Evolutionary conservation across 2,329 filamentous ascomycete species (phyloP), one percentile per base, ranked within the genome.

Genomic region (Aspergillus novofumigatus): DNA sequence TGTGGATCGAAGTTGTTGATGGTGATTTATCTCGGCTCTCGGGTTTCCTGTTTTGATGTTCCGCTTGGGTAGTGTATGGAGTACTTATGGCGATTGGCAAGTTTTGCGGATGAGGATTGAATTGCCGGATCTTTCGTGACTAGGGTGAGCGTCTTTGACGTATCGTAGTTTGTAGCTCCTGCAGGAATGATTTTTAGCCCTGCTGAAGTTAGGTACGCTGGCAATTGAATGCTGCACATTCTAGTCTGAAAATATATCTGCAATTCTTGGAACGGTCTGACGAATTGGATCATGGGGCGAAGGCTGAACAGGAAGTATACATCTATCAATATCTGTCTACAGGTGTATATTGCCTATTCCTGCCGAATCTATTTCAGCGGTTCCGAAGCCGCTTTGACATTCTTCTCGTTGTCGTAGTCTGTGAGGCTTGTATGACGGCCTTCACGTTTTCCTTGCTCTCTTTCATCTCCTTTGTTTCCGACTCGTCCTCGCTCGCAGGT

Each of bases 301-400:
- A 14, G 4, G 7, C 17, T 7, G 5, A 38, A 38, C 3, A 38
- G 41, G 17, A 44, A 44, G 8, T 9, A 20, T 21, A 21, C 20
- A 14, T 21, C 14, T 45, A 11, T 11, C 2, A 11, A 11, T 45
- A 4, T 21, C 21, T 47, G 2, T 14, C 1, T 11, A 29, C 44
- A 7, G 6, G 21, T 11, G 23, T 7, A n/a, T 21, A 10, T 45
- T 23, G 21, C n/a, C 7, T 21, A 14, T 21, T 11, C 10, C 42
- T 23, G 20, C 3, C 1, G 44, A 23, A 14, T 14, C 23, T 14
- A 25, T 14, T 25, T 58, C 47, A 65, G 28, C 57, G 55, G 41
- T 54, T 65, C 49, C 64, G 68, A 38, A 70, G 62, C 57, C 71
- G 66, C 56, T 71, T 72, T 9, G 71, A 72, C 47, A 62, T 63